Base-by-base conservation (phyloP, 2,329 filamentous ascomycete genomes). In the Chrysoporthe cubensis region DNA sequence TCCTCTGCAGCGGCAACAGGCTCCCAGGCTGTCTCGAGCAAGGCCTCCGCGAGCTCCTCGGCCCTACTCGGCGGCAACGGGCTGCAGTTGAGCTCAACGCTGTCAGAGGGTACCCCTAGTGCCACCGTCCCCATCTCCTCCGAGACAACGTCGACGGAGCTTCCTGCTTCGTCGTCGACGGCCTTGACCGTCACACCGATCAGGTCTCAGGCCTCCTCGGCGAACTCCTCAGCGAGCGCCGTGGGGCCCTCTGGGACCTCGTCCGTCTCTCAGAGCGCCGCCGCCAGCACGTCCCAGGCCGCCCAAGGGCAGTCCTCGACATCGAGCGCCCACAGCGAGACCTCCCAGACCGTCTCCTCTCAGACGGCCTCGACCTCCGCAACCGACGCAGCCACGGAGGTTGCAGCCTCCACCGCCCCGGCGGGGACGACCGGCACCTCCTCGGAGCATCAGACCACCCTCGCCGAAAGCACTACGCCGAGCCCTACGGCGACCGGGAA, bases 371-470 rank as follows among this genome's bases (percentile, higher is more conserved):
- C 62, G 16, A 13, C 44, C 44, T 16, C 44, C 13, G 44, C 13
- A 46, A 1, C 11, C 44, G 44, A n/a, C 18, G 8, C 44, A n/a
- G 44, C 44, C 44, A 46, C 44, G 2, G 18, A 46, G 44, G 14
- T 46, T 13, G 14, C 44, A 1, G 18, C 4, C 18, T 76, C 88
- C 3, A 83, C 81, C 18, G 50, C 66, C 18, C 64, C 65, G 13
- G 40, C 40, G 32, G 64, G 32, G 40, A 65, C n/a, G 13, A 42
- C 62, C n/a, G 21, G 18, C 57, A 32, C 26, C 26, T 26, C 26
- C 26, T 26, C 26, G 26, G 26, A 26, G 26, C 26, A 26, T 2
- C 26, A 26, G 26, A 26, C 52, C 8, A 26, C n/a, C 21, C 48
- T 56, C 7, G 21, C 7, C 48, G 44, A 40, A 34, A 54, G 18